phyloP scores from a whole-genome alignment of 768 basidiomycete genomes.

The Psilocybe cyanescens region DNA sequence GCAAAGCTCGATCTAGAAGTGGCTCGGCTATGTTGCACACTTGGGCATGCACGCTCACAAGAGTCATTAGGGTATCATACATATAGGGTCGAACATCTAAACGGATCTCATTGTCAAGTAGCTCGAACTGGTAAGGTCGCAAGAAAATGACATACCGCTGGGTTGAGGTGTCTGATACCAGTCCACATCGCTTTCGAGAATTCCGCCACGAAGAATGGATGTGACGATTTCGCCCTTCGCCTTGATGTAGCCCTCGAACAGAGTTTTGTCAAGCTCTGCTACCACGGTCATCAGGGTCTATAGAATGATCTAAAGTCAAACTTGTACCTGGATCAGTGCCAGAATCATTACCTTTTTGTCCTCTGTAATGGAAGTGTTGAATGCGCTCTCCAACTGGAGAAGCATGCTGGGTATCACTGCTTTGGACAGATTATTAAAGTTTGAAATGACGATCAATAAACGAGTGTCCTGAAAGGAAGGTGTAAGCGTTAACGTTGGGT shows the following conservation, averaged over 20 bases:
- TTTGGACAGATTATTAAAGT: slow-evolving; percentile 77
- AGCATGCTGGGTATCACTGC: slow-evolving; percentile 79
- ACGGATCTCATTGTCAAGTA: slow-evolving; percentile 13
- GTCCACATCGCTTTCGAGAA: slow-evolving; percentile 81
- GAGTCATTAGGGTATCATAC: slow-evolving; percentile 83
- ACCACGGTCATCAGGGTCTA: slow-evolving; percentile 80
- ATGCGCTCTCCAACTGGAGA: slow-evolving; percentile 74
- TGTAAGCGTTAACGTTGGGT: background rate
- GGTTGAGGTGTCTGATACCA: slow-evolving; percentile 96
- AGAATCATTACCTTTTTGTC: slow-evolving; percentile 63
- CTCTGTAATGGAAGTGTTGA: slow-evolving; percentile 70
- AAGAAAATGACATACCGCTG: slow-evolving; percentile 57
- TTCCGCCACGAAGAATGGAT: slow-evolving; percentile 73
- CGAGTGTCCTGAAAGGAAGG: slow-evolving; percentile 69
- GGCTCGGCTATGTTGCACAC: slow-evolving; percentile 80
- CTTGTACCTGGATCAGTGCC: slow-evolving; percentile 12
- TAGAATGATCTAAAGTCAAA: slow-evolving; percentile 8
- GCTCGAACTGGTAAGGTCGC: slow-evolving; percentile 3
- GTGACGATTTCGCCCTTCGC: slow-evolving; percentile 76
- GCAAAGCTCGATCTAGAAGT: slow-evolving; percentile 82
- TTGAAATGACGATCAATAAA: slow-evolving; percentile 86
- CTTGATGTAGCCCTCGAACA: slow-evolving; percentile 89
- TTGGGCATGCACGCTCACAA: slow-evolving; percentile 93
- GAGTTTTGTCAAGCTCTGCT: slow-evolving; percentile 81
- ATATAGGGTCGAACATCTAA: slow-evolving; percentile 93